Percentiles rank a stretch among this genome's conserved stretches.
These are phyloP conservation scores for Blastobotrys chiropterorum DNA, from an alignment of 805 yeast genomes.

Conservation along the genomic window DNA sequence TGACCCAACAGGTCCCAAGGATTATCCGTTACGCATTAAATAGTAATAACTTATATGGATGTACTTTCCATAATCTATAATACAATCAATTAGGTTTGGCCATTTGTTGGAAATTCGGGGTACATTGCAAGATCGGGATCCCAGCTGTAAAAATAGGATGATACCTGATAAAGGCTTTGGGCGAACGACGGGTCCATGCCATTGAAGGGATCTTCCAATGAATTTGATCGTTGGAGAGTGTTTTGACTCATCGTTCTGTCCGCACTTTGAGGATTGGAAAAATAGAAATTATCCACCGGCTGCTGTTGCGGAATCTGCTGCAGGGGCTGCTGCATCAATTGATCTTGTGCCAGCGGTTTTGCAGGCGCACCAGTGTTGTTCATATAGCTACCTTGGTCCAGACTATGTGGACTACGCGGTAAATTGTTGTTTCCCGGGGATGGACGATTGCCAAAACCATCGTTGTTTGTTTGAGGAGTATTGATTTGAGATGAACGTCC, in stretches of 20 bases:
- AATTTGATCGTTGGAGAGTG: background rate
- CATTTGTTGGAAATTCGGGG: background rate
- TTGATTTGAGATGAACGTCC: background rate
- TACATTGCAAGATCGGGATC: conserved; percentile 7
- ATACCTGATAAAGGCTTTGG: conserved; percentile 11
- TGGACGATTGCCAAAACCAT: background rate
- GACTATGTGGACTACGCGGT: background rate
- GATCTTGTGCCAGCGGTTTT: background rate
- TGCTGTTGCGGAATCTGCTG: background rate
- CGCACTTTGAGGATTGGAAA: conserved; percentile 1
- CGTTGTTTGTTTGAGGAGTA: background rate
- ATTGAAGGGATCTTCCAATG: background rate
- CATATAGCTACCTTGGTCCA: background rate
- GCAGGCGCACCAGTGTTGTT: no score
- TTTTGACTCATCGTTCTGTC: background rate
- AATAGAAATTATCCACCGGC: background rate
- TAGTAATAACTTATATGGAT: no score
- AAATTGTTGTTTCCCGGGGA: background rate
- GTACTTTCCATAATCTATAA: no score
- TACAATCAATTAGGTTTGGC: no score
- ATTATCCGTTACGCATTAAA: no score
- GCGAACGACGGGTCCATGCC: conserved; percentile 10
- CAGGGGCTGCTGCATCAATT: background rate
- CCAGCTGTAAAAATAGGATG: conserved; percentile 8
- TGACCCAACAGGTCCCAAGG: no score